phyloP scores from a whole-genome alignment of 2,329 filamentous ascomycete species.

The Chrysoporthe puriensis region DNA sequence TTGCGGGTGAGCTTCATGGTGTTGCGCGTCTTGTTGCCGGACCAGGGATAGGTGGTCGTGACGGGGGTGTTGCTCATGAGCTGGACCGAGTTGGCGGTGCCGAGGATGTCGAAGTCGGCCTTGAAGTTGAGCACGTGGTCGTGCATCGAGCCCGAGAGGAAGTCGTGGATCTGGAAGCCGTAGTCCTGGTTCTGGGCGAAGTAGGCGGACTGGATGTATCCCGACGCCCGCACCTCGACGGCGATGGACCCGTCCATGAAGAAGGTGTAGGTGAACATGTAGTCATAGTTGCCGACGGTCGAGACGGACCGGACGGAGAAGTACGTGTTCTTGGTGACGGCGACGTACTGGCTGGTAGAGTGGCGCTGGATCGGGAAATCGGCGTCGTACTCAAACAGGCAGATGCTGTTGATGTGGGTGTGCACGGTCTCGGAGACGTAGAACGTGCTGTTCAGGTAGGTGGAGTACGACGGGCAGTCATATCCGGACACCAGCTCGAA shows the following conservation, averaged over 20 bases:
- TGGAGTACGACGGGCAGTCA: slow-evolving; percentile 56
- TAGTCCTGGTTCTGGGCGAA: slow-evolving; percentile 51
- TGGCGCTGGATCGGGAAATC: slow-evolving; percentile 56
- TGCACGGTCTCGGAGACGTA: slow-evolving; percentile 48
- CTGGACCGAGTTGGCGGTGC: slow-evolving; percentile 49
- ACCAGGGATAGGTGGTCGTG: slow-evolving; percentile 51
- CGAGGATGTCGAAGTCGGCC: slow-evolving; percentile 56
- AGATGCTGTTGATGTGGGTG: slow-evolving; percentile 55
- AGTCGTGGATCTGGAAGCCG: slow-evolving; percentile 54
- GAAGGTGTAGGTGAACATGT: slow-evolving; percentile 55
- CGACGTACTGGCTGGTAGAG: slow-evolving; percentile 44
- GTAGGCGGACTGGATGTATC: slow-evolving; percentile 57
- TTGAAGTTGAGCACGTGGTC: slow-evolving; percentile 61
- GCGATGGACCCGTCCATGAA: slow-evolving; percentile 55
- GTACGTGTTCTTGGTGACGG: slow-evolving; percentile 51
- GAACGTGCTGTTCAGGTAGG: slow-evolving; percentile 52
- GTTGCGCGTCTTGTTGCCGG: slow-evolving; percentile 48
- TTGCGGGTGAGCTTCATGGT: slow-evolving; percentile 54
- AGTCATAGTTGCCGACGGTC: slow-evolving; percentile 60
- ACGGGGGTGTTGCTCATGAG: slow-evolving; percentile 40
- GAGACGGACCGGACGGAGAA: slow-evolving; percentile 51
- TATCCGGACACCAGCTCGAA: slow-evolving; percentile 52
- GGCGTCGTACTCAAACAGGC: slow-evolving; percentile 57
- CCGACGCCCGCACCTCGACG: slow-evolving; percentile 55
- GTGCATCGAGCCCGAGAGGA: slow-evolving; percentile 54